Evolutionary conservation across 2,329 filamentous ascomycete species (phyloP), one percentile per base, ranked within the genome.

Genomic region (Chaetothyriales sp.): DNA sequence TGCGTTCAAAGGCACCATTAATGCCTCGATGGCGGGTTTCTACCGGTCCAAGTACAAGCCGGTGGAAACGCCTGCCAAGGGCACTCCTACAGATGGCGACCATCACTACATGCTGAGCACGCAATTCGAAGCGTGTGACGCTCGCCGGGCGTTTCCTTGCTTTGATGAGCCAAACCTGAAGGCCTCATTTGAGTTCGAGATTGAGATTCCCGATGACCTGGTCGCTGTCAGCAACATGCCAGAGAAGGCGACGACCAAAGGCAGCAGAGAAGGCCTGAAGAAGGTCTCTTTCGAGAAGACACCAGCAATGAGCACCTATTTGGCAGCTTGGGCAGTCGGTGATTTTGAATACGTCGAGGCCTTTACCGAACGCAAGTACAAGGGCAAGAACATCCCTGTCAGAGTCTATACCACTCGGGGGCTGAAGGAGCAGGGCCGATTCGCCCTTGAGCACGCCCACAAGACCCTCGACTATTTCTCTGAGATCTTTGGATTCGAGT

Each of bases 141-240:
- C 92, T 55, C 83, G 92, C 57, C 78, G 89, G 59, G 90, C 92
- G 7, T 95, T 98, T 70, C 92, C 92, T 46, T 98, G 92, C 72
- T 96, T 96, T 63, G 92, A 98, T 64, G 92, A 98, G 71, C 92
- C 92, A 43, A 95, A 94, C 63, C 77, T 96, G 57, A 98, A 98
- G 71, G 87, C 92, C 9, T 90, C 88, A 2, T 96, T 95, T 63
- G 89, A 95, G 66, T 85, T 98, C 53, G 78, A 88, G 62, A 84
- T 98, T 56, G 90, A 96, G 70, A 78, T 95, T 46, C 90, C 92
- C 15, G 81, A 84, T 46, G 86, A 90, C 59, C 84, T 92, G 67
- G 82, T 87, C 43, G 92, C 88, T 12, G 74, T 96, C 45, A 93
- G 86, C 71, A 96, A 96, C 71, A 96, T 95, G 90, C 88, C 87